Percentiles rank a stretch among this genome's conserved stretches.
Conservation (phyloP, 2,329 filamentous ascomycete genomes). For the Colletotrichum sublineola region DNA sequence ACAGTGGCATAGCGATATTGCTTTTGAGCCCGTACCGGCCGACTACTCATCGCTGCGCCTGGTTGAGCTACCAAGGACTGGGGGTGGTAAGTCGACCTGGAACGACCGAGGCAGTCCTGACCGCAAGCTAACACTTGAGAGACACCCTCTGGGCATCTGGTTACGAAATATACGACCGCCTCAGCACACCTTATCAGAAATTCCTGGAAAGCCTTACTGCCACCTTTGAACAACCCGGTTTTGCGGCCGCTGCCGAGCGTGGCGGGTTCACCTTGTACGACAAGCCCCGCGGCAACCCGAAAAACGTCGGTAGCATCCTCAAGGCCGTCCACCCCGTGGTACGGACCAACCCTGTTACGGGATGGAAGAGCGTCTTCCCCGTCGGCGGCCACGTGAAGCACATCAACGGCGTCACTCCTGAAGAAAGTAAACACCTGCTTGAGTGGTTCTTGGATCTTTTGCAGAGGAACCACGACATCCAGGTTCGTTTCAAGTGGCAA, state of each 20-base stretch:
- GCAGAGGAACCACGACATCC: slow-evolving; percentile 63
- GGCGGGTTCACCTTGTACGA: slow-evolving; percentile 51
- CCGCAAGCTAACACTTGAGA: background rate
- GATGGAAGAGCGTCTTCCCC: slow-evolving; percentile 66
- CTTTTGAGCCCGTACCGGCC: slow-evolving; percentile 70
- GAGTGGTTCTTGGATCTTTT: slow-evolving; percentile 57
- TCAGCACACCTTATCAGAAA: slow-evolving; percentile 63
- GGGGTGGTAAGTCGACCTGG: slow-evolving; percentile 52
- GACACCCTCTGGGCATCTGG: slow-evolving; percentile 75
- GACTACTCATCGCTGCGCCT: slow-evolving; percentile 74
- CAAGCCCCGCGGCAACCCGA: slow-evolving; percentile 50
- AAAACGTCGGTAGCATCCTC: slow-evolving; percentile 64
- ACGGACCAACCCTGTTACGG: slow-evolving; percentile 72
- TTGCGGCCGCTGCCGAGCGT: slow-evolving; percentile 52
- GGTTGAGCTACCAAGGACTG: slow-evolving; percentile 66
- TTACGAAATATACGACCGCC: slow-evolving; percentile 71
- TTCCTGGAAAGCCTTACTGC: slow-evolving; percentile 67
- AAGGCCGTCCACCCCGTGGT: slow-evolving; percentile 67
- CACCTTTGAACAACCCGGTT: slow-evolving; percentile 57
- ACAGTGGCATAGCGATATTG: slow-evolving; percentile 66
- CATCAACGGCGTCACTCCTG: slow-evolving; percentile 58
- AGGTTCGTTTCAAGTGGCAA: slow-evolving; percentile 61
- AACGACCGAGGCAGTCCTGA: background rate
- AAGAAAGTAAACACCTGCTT: slow-evolving; percentile 59
- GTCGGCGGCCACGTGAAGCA: slow-evolving; percentile 57